A percentile compares a stretch with the other conserved stretches of the same genome.
These are phyloP conservation scores for Abortiporus biennis DNA, from an alignment of 1,284 basidiomycete species.

Conservation along the genomic window DNA sequence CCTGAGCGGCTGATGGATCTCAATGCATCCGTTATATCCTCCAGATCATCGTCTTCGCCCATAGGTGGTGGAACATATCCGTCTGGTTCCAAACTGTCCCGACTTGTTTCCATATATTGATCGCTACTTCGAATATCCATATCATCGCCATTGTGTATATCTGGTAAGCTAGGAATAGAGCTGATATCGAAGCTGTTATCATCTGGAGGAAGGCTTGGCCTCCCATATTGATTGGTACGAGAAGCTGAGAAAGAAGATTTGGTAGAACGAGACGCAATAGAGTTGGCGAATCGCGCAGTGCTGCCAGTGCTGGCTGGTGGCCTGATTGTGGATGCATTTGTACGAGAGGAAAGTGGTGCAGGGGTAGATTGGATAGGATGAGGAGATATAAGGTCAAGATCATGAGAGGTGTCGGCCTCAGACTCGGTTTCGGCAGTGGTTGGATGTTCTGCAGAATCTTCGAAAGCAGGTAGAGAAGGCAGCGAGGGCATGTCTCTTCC, in stretches of 20 bases:
- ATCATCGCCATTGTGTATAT: conserved; percentile 30
- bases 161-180: conserved; percentile 46
- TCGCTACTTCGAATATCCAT: conserved; percentile 31
- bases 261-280: conserved; percentile 42
- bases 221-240: conserved; percentile 6
- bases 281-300: conserved; percentile 66
- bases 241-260: conserved; percentile 22
- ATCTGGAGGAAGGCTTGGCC: not conserved
- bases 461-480: conserved; percentile 64
- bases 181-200: conserved; percentile 55
- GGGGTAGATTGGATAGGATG: conserved; percentile 64
- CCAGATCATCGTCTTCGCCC: conserved; percentile 33
- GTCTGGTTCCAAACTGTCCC: conserved; percentile 41
- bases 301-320: conserved; percentile 53
- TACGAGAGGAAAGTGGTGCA: conserved; percentile 36
- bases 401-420: conserved; percentile 15
- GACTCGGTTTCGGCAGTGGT: conserved; percentile 12
- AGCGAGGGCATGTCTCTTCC: conserved; percentile 77
- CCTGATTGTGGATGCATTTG: conserved; percentile 39
- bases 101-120: conserved; percentile 36
- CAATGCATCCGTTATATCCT: conserved; percentile 53
- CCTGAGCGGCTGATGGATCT: conserved; percentile 50
- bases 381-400: conserved; percentile 21
- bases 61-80: conserved; percentile 43
- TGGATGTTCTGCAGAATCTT: conserved; percentile 41